Evolutionary conservation across 768 basidiomycete genomes (phyloP).

Genomic region (Udeniomyces megalosporus): DNA sequence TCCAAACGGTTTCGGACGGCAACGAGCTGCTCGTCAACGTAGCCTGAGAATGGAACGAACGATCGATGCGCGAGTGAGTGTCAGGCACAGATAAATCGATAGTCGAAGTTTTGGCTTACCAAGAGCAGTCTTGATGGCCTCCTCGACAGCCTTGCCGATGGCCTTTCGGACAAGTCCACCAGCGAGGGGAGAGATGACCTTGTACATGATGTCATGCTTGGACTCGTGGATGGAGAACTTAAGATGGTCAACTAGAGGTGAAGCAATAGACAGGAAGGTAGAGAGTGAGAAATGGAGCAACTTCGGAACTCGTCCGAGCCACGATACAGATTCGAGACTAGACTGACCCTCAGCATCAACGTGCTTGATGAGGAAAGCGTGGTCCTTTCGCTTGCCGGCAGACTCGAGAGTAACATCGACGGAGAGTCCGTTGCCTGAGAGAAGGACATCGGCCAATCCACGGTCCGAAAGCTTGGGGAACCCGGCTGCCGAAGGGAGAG

Average conservation of each 20-base stretch:
- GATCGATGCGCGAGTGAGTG: too few species aligned
- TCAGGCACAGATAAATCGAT: too few species aligned
- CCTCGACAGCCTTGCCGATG: constrained; percentile 44
- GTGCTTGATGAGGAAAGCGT: constrained; percentile 31
- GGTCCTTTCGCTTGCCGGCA: constrained; percentile 28
- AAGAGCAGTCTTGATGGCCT: constrained; percentile 59
- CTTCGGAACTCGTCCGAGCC: constrained; percentile 36
- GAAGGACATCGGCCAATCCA: constrained; percentile 58
- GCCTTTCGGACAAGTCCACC: constrained; percentile 56
- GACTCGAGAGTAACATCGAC: constrained; percentile 35
- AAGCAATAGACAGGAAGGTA: constrained; percentile 49
- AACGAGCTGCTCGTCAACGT: constrained; percentile 75
- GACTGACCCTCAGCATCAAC: constrained; percentile 37
- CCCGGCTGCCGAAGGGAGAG: constrained; percentile 16
- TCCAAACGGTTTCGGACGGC: constrained; percentile 46
- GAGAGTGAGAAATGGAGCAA: too few species aligned
- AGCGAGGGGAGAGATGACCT: constrained; percentile 13
- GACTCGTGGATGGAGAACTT: constrained; percentile 82
- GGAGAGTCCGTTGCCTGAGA: constrained; percentile 68
- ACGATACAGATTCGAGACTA: constrained; percentile 39
- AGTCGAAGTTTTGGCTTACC: too few species aligned
- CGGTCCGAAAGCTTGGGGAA: constrained; percentile 52
- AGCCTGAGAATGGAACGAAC: constrained; percentile 22
- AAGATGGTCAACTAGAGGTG: constrained; percentile 62
- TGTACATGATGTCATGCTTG: constrained; percentile 48